Base-by-base conservation (phyloP, 2,329 filamentous ascomycete species). In the Fusarium redolens region DNA sequence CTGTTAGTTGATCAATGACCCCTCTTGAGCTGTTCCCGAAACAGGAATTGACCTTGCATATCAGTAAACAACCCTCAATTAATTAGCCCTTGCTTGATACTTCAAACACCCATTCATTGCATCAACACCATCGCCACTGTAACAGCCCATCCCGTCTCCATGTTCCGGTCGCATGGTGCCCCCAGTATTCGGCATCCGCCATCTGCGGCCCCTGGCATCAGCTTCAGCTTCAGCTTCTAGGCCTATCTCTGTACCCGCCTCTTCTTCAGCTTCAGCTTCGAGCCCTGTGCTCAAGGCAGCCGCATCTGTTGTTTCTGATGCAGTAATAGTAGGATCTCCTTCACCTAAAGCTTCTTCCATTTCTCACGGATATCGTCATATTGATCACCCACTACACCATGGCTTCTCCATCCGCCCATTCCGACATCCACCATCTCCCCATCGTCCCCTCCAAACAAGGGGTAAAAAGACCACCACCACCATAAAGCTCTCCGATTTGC, bases 391-490 rank as follows among this genome's bases (percentile, higher is more conserved):
- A 17, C 33, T 63, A 28, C 59, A 56, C 52, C 61, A 66, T 66
- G 62, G 45, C 38, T 57, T 61, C 52, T 65, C 66, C 30, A 68
- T 72, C 71, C 68, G 68, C 50, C 65, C 66, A 70, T 77, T 77
- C 67, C 59, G 68, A 56, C 63, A 62, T 56, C 71, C 71, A 54
- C 52, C 59, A 52, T 75, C 72, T 73, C 75, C 66, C 41, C 70
- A 69, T 69, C 63, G 28, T 33, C 48, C 51, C 61, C 58, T 75
- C 38, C 78, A 80, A 47, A 45, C 56, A 58, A 78, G 88, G 77
- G 86, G 87, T 65, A 89, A 88, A 79, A 90, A 88, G 81, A 89
- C 86, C 9, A 86, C 79, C 77, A 85, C 87, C 5, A 86, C 85
- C 3, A 73, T 91, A 73, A 87, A 82, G 66, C 82, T 91, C 8